Evolutionary conservation across 202 grass and related monocot species (phyloP).

Genomic region (Schoenoplectus triqueter): DNA sequence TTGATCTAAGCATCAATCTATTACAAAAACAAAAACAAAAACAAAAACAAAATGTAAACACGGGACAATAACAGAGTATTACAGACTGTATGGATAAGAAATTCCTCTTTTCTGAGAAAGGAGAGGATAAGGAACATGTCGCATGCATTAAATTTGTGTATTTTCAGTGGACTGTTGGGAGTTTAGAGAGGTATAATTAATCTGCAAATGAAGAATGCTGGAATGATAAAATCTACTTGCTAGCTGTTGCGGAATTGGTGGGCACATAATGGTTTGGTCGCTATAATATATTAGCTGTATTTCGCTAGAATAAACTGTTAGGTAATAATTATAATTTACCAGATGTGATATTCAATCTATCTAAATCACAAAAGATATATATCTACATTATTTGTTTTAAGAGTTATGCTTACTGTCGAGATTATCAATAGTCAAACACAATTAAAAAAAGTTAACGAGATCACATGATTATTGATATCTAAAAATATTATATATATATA

Average conservation of each 20-base stretch:
- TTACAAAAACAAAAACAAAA: not conserved
- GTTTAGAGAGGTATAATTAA: slow-evolving; percentile 24
- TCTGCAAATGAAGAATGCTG: not conserved
- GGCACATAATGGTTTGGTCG: not conserved
- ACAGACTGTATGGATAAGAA: slow-evolving; percentile 32
- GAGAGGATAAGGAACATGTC: slow-evolving; percentile 5
- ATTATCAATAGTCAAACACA: not conserved
- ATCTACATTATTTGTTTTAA: not conserved
- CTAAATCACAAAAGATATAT: not conserved
- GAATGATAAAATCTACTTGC: not conserved
- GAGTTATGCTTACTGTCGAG: too few relatives aligned
- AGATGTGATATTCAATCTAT: not conserved
- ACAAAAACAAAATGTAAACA: not conserved
- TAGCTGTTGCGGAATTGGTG: not conserved
- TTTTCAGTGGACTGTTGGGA: slow-evolving; percentile 29
- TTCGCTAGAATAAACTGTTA: not conserved
- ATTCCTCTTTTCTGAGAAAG: not conserved
- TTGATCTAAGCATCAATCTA: too few relatives aligned
- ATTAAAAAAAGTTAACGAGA: not conserved
- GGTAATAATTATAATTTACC: not conserved
- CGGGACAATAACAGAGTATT: slow-evolving; percentile 14
- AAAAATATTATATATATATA: too few relatives aligned
- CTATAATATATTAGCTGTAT: too few relatives aligned
- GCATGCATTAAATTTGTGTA: slow-evolving; percentile 7
- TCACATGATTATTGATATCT: too few relatives aligned